Percentiles rank a stretch among this genome's conserved stretches.
Conservation (phyloP, 371 early-diverging fungal species). For the Mucor mucedo region DNA sequence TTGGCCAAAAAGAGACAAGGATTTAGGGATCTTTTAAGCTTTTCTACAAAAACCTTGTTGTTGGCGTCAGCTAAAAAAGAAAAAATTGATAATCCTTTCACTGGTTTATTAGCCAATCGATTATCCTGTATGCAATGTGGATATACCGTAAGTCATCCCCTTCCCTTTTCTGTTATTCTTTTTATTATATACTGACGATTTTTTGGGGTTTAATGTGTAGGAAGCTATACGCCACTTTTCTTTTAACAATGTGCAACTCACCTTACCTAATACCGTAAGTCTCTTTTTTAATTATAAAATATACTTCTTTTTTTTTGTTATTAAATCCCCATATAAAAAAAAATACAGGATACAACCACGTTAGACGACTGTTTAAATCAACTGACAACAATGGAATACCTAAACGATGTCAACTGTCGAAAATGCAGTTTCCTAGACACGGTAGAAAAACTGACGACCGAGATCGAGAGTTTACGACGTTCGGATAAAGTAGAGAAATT, state of each 20-base stretch:
- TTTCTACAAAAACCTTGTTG: not conserved
- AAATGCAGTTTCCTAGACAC: constrained; percentile 67
- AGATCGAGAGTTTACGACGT: constrained; percentile 20
- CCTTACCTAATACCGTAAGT: constrained; percentile 56
- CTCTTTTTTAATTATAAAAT: too few species aligned
- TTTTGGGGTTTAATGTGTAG: not conserved
- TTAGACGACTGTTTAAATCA: constrained; percentile 63
- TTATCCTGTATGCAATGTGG: constrained; percentile 80
- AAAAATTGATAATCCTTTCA: constrained; percentile 61
- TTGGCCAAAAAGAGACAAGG: constrained; percentile 15
- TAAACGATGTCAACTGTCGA: constrained; percentile 68
- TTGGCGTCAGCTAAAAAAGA: not conserved
- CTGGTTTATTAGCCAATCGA: constrained; percentile 72
- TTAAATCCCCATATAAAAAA: too few species aligned
- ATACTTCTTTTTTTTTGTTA: too few species aligned
- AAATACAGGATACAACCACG: constrained; percentile 44
- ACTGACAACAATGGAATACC: constrained; percentile 63
- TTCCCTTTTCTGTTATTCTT: too few species aligned
- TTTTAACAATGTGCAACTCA: constrained; percentile 74
- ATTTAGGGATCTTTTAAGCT: constrained; percentile 17
- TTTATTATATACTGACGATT: too few species aligned
- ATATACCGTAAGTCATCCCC: constrained; percentile 56
- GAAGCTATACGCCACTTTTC: constrained; percentile 6
- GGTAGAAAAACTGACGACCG: constrained; percentile 35
- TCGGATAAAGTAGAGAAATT: not conserved